Evolutionary conservation across 352 stramenopile genomes (phyloP).

Genomic region (Blastocystis sp.): DNA sequence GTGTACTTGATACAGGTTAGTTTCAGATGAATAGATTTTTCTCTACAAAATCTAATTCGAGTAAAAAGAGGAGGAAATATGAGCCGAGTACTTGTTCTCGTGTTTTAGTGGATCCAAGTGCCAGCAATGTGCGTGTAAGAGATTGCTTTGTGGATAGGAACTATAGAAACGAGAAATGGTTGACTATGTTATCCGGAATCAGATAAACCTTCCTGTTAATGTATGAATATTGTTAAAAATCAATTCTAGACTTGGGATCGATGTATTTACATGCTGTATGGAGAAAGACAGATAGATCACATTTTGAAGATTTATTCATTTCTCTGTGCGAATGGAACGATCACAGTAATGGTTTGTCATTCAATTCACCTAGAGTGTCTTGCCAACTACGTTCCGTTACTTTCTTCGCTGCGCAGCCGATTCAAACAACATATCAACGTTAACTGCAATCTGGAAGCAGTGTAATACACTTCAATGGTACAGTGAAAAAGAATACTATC

Average conservation of each 20-base stretch:
- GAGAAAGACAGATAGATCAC: constrained; percentile 15
- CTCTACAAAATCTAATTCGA: too few species aligned
- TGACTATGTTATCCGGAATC: neutral
- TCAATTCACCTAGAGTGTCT: neutral
- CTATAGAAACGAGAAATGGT: constrained; percentile 9
- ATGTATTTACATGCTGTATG: constrained; percentile 20
- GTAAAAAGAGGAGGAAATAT: neutral
- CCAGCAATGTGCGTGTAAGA: neutral
- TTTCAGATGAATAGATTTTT: too few species aligned
- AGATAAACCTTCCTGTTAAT: neutral
- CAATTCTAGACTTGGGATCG: constrained; percentile 10
- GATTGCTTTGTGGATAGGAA: neutral
- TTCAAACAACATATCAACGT: neutral
- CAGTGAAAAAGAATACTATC: constrained; percentile 28
- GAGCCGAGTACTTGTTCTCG: neutral
- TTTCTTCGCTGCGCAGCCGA: constrained; percentile 8
- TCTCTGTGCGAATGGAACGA: neutral
- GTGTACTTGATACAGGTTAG: too few species aligned
- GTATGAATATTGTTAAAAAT: neutral
- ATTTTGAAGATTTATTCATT: neutral
- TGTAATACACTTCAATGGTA: constrained; percentile 23
- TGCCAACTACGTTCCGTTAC: neutral
- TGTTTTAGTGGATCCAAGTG: neutral
- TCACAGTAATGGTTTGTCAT: neutral
- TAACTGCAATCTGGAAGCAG: neutral